Percentiles rank a stretch among this genome's conserved stretches.
phyloP scores from a whole-genome alignment of 495 filamentous ascomycete species.

The Tuber indicum region DNA sequence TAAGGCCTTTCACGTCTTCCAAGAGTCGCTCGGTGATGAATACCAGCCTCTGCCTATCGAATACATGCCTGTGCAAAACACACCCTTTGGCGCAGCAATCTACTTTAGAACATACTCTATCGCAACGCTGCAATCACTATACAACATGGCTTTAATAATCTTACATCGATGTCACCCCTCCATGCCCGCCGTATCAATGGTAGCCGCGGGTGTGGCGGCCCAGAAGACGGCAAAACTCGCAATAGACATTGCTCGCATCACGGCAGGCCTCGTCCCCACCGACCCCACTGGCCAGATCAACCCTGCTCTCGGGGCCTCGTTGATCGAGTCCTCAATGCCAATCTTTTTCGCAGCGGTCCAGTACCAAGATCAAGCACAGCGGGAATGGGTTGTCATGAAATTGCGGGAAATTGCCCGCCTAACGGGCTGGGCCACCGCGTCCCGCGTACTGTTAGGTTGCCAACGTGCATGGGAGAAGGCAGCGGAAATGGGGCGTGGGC shows the following conservation, averaged over 20 bases:
- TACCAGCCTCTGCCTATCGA: conserved; percentile 75
- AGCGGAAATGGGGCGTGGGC: conserved; percentile 64
- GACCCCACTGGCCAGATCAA: conserved; percentile 56
- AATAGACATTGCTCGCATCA: conserved; percentile 70
- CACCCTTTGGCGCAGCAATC: conserved; percentile 73
- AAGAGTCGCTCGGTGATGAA: conserved; percentile 60
- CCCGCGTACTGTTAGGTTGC: conserved; percentile 72
- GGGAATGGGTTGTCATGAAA: conserved; percentile 66
- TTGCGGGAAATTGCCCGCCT: conserved; percentile 68
- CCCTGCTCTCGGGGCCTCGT: conserved; percentile 70
- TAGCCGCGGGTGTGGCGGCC: conserved; percentile 67
- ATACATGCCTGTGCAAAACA: conserved; percentile 53
- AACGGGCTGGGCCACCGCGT: conserved; percentile 79
- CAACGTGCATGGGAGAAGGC: conserved; percentile 74
- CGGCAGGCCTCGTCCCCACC: conserved; percentile 67
- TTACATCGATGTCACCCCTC: conserved; percentile 70
- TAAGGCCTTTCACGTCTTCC: conserved; percentile 61
- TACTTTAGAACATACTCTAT: conserved; percentile 82
- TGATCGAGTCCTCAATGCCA: conserved; percentile 71
- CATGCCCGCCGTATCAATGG: conserved; percentile 89
- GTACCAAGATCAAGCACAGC: conserved; percentile 64
- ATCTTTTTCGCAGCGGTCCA: conserved; percentile 83
- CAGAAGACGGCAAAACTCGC: conserved; percentile 61
- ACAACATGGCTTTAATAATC: conserved; percentile 72
- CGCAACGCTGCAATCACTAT: conserved; percentile 75